Base-by-base conservation (phyloP, 768 basidiomycete species). In the button mushroom (Agaricus bisporus) region DNA sequence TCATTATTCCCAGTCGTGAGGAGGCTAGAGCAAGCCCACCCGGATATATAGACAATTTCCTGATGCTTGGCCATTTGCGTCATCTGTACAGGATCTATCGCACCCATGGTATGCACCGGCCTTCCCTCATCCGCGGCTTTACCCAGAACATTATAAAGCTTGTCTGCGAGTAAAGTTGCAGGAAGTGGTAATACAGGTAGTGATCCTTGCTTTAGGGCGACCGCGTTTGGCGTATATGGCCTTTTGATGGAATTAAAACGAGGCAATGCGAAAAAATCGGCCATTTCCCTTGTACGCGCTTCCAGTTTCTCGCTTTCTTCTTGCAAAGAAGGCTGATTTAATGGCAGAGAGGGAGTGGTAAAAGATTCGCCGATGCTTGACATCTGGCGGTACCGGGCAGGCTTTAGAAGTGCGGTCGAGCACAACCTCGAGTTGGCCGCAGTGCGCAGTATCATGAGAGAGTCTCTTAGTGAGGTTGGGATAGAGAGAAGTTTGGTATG, bases 51-150 rank as follows among this genome's bases (percentile, higher is more conserved):
- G 2, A 93, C 81, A 32, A 88, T 84, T 64, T 97, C 88, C 62
- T 91, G 88, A 61, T 89, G 79, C 49, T 72, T 73, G 7, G 91
- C 94, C 89, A 92, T 91, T 70, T 97, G 93, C 0, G 91, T 93
- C 88, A 94, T 91, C 70, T 91, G 93, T 12, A 94, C 81, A 0
- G 93, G 92, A 65, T 97, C 95, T 57, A 97, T 87, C 4, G 91
- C 92, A 38, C 93, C 93, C 81, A 95, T 85, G 1, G 94, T 95
- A 61, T 91, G 89, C 11, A 95, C 80, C 0, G 93, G 91, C 58
- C 74, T 73, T 28, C 79, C 78, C 37, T 78, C 79, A 36, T 74
- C 77, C 20, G 82, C 80, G 41, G 85, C 83, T 45, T 80, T 77
- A 17, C 75, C 71, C 44, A 98, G 76, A 8, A 85, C 64, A 11